A percentile compares a stretch with the other conserved stretches of the same genome.
Evolutionary conservation across 2,329 filamentous ascomycete species (phyloP).

Genomic region (Fusarium liriodendri): DNA sequence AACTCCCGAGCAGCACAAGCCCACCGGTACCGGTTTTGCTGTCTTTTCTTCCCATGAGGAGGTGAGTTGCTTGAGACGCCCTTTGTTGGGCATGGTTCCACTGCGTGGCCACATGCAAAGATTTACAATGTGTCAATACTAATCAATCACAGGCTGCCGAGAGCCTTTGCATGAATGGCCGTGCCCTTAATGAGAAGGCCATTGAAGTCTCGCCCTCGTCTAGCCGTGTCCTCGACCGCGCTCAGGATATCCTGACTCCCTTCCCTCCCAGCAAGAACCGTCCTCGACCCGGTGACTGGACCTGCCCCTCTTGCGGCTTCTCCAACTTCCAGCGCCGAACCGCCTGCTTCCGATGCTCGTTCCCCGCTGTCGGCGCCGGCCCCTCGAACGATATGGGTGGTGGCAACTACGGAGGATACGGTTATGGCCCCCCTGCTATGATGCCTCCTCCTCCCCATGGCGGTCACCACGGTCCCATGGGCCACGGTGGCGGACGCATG

Average conservation of each 20-base stretch:
- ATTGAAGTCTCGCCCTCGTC: constrained; percentile 98
- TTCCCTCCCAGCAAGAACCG: constrained; percentile 99
- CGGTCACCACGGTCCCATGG: constrained; percentile 68
- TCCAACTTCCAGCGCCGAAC: constrained; percentile 99
- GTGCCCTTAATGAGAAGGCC: constrained; percentile 97
- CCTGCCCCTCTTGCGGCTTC: constrained; percentile 97
- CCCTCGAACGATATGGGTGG: constrained; percentile 73
- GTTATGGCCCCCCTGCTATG: constrained; percentile 79
- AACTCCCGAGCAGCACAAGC: constrained; percentile 98
- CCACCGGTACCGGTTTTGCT: constrained; percentile 97
- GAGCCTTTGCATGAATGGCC: constrained; percentile 98
- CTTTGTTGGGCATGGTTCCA: not conserved
- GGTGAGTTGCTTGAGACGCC: constrained; percentile 65
- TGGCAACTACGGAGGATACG: constrained; percentile 71
- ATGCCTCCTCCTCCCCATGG: constrained; percentile 81
- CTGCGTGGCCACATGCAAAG: not conserved
- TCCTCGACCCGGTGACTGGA: constrained; percentile 97
- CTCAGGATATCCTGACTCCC: constrained; percentile 93
- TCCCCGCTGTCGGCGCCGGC: constrained; percentile 89
- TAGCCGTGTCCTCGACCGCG: constrained; percentile 94
- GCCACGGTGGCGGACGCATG: constrained; percentile 75
- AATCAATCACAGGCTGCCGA: constrained; percentile 79
- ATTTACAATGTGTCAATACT: constrained; percentile 8
- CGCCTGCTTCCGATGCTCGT: constrained; percentile 98
- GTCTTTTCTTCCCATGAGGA: constrained; percentile 99